phyloP scores from a whole-genome alignment of 1,139 yeast species.

The Wickerhamiella infanticola region DNA sequence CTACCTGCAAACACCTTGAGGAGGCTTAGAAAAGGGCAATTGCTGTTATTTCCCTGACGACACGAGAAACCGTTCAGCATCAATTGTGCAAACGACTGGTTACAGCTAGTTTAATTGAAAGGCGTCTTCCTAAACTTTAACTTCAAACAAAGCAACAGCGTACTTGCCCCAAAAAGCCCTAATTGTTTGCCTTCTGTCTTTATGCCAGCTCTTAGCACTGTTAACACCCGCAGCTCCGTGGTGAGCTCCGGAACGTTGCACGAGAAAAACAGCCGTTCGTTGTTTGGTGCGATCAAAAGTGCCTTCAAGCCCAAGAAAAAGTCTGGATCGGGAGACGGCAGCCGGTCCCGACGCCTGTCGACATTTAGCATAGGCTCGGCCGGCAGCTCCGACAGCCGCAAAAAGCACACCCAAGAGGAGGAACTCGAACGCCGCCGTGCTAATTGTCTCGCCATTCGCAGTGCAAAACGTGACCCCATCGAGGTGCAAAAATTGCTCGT shows the following conservation, averaged over 20 bases:
- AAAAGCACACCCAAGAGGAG: slow-evolving; percentile 4
- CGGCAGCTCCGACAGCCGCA: slow-evolving; percentile 3
- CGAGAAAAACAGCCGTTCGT: background rate
- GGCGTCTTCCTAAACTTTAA: too few relatives aligned
- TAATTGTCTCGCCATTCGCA: slow-evolving; percentile 14
- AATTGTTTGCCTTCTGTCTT: background rate
- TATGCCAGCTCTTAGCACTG: slow-evolving; percentile 1
- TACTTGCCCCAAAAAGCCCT: too few relatives aligned
- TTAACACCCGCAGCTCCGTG: background rate
- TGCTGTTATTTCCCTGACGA: too few relatives aligned
- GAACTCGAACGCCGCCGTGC: slow-evolving; percentile 13
- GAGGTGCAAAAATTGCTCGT: slow-evolving; percentile 16
- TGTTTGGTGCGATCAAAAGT: background rate
- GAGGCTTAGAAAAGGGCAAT: too few relatives aligned
- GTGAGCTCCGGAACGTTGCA: background rate
- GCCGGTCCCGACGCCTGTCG: slow-evolving; percentile 7
- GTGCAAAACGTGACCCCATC: slow-evolving; percentile 16
- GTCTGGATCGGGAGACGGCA: background rate
- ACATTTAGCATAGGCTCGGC: slow-evolving; percentile 3
- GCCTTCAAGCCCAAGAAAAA: slow-evolving; percentile 1
- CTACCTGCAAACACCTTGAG: too few relatives aligned
- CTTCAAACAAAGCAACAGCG: too few relatives aligned
- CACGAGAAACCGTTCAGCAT: too few relatives aligned
- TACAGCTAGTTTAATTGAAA: too few relatives aligned
- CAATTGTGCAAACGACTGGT: too few relatives aligned